Evolutionary conservation across 2,329 filamentous ascomycete genomes (phyloP), one percentile per base, ranked within the genome.

Genomic region (Ophiosphaerella korrae): DNA sequence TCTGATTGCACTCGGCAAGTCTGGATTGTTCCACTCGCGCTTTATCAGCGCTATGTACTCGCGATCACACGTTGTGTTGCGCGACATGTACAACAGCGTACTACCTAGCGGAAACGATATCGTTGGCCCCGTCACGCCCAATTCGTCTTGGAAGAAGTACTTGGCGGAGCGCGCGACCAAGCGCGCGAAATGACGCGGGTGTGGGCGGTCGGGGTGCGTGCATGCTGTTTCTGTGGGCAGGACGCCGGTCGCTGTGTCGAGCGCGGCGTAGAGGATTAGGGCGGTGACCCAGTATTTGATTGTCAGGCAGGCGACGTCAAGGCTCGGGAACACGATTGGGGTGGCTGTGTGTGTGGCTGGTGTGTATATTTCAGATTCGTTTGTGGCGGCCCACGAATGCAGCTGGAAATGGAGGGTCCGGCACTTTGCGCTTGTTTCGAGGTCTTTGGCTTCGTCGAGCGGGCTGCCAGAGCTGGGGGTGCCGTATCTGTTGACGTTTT

Each of bases 281-380:
- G 53, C 53, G 6, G 46, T 57, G 1, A 62, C 48, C 65, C 67
- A 71, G 52, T 70, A 70, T 7, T 56, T 45, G 14, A 63, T 18
- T 0, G 65, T 60, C 12, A 67, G 42, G 9, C 57, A 60, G 1
- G 62, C 67, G 4, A 50, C 44, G 11, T 53, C 38, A 12, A 64
- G 39, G 16, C 54, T 52, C 7, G 59, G 47, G 16, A 68, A 65
- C 1, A 37, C 49, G 3, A 66, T 52, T 2, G 55, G 55, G 5
- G 39, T 48, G 7, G 53, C 45, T 3, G 48, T 40, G 21, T 62
- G 37, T 2, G 42, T 40, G 2, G 48, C 46, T 18, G 64, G 58
- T 3, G 36, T 45, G 8, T 55, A 56, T 8, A 66, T 50, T n/a
- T 54, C 48, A 8, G 51, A 33, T 2, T 48, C 40, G 34, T 67